Evolutionary conservation across 23 red algal species (phyloP), one percentile per base, ranked within the genome.

Genomic region (Gracilaria domingensis): DNA sequence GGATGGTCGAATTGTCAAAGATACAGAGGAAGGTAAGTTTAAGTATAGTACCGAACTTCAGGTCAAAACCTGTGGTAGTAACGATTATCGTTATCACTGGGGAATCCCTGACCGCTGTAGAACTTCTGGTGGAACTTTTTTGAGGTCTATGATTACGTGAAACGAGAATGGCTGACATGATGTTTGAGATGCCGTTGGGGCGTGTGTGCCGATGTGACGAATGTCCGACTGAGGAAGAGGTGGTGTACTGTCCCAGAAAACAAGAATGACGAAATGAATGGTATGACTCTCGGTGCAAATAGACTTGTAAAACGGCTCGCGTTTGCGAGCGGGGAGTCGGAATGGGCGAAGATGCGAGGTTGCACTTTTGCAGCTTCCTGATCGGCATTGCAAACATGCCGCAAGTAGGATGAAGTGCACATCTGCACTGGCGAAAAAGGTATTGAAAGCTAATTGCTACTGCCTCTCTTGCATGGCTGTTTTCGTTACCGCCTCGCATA

Each of bases 111-210:
- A 20, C 40, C 7, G 64, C 84, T 50, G 77, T 48, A 23, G 84
- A 69, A 20, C 84, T 87, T 17, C 34, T 75, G 45, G 4, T 59
- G 36, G 67, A 87, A n/a, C n/a, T n/a, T n/a, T n/a, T n/a, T n/a
- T n/a, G n/a, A 55, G 17, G 6, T 55, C 18, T 55, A 55, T 55
- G 51, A 55, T 55, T 7, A 14, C 14, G 2, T 55, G 51, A 18
- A n/a, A 55, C 14, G 17, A 11, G 11, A 45, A 45, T 45, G 42
- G 42, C 11, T 45, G 42, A 45, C 42, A 45, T 45, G 42, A 11
- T 45, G 42, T 45, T 45, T 45, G 42, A 45, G 5, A 55, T 20
- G 51, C 51, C 51, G 51, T 55, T 55, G 18, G 51, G 51, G 18
- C 9, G 18, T 16, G 17, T 55, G 9, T 14, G 51, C 51, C 1